Evolutionary conservation across 2,329 filamentous ascomycete species (phyloP).

Genomic region (Phialemoniopsis sp.): DNA sequence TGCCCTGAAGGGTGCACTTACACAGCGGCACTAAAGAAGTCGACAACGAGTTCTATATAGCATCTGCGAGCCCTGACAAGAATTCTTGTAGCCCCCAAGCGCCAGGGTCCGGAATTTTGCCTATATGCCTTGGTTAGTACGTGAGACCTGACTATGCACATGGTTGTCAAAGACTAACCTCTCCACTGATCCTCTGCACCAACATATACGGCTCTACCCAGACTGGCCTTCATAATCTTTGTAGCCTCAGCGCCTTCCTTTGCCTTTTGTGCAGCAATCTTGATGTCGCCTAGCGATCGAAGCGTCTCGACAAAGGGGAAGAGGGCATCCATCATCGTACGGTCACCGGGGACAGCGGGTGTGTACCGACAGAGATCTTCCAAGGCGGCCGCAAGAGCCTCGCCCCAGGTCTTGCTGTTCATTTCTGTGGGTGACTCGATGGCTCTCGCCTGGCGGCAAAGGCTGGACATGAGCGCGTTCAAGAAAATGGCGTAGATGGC

Average conservation of each 20-base stretch:
- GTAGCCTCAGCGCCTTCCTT: slow-evolving; percentile 75
- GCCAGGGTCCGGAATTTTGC: slow-evolving; percentile 66
- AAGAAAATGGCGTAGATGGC: slow-evolving; percentile 75
- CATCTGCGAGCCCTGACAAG: slow-evolving; percentile 68
- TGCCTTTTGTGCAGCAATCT: slow-evolving; percentile 71
- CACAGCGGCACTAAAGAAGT: no score
- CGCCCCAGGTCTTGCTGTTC: slow-evolving; percentile 48
- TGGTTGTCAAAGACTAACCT: slow-evolving; percentile 68
- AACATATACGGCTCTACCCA: slow-evolving; percentile 81
- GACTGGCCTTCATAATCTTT: slow-evolving; percentile 85
- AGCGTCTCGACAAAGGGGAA: slow-evolving; percentile 79
- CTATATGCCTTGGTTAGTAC: no score
- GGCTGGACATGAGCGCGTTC: slow-evolving; percentile 69
- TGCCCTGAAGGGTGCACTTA: no score
- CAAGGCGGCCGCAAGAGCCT: slow-evolving; percentile 66
- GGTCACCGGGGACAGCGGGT: slow-evolving; percentile 79
- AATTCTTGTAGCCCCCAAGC: slow-evolving; percentile 72
- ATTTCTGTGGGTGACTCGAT: slow-evolving; percentile 31
- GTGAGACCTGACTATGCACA: no score
- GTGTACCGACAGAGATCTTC: slow-evolving; percentile 75
- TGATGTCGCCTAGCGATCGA: slow-evolving; percentile 40
- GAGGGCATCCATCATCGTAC: slow-evolving; percentile 84
- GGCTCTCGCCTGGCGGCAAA: slow-evolving; percentile 35
- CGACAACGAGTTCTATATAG: no score
- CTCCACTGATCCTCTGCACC: no score